Evolutionary conservation across 1,284 basidiomycete species (phyloP).

Genomic region (Sporisorium iseilematis-ciliati): DNA sequence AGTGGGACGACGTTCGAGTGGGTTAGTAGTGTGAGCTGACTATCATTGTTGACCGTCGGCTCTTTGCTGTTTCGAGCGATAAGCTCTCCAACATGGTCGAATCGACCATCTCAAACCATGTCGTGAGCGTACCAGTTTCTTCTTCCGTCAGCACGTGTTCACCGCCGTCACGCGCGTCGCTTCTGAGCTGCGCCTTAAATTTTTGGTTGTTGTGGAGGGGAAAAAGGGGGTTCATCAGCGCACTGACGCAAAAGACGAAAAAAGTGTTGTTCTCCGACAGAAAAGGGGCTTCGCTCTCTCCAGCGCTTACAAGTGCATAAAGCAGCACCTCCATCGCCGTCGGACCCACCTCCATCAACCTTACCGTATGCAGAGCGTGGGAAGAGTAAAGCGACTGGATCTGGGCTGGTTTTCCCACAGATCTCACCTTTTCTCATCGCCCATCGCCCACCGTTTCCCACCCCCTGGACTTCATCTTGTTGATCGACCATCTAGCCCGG

Average conservation of each 20-base stretch:
- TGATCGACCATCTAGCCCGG: slow-evolving; percentile 16
- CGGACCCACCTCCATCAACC: no score
- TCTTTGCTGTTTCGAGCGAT: no score
- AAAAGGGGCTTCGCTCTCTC: slow-evolving; percentile 10
- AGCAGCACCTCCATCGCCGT: no score
- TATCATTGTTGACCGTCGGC: no score
- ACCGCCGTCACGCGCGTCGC: slow-evolving; percentile 4
- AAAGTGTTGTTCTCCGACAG: slow-evolving; percentile 15
- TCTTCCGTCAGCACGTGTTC: slow-evolving; percentile 13
- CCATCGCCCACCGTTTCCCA: no score
- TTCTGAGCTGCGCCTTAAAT: neutral
- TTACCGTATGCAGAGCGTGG: neutral
- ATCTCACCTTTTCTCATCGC: slow-evolving; percentile 8
- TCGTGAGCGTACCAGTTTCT: no score
- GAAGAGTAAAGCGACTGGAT: neutral
- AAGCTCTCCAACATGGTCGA: no score
- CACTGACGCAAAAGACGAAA: neutral
- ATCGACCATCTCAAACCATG: no score
- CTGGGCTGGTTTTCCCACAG: neutral
- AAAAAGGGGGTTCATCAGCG: slow-evolving; percentile 15
- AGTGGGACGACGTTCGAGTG: no score
- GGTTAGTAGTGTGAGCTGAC: no score
- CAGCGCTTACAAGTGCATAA: no score
- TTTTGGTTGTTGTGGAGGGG: slow-evolving; percentile 21
- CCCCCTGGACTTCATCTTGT: neutral